Base-by-base conservation (phyloP, 2,329 filamentous ascomycete genomes). In the Alternaria triticina region DNA sequence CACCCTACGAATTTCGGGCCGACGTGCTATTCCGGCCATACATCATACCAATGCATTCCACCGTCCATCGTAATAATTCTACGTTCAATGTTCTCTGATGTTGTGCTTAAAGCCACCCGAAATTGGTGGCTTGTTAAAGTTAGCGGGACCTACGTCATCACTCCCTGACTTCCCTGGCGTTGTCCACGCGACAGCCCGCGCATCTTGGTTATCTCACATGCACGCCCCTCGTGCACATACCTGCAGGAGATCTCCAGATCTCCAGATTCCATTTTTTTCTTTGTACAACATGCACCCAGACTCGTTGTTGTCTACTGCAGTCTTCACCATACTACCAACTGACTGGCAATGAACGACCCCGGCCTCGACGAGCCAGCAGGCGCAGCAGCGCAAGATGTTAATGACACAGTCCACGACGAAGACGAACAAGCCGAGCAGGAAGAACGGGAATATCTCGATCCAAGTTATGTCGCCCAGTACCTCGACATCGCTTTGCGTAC, bases 361-460 rank as follows among this genome's bases (percentile, higher is more conserved):
- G 86, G 85, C 12, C 79, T 87, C 7, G 83, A 86, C 62, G 81
- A 82, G 60, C 79, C 84, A 20, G 82, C 87, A 55, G 69, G 80
- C 27, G 75, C 85, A 44, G 83, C 81, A 13, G 83, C 83, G 8
- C 70, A 83, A n/a, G 77, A 81, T 54, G 75, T 85, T 27, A 82
- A 85, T 59, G 74, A 79, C 27, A 72, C 75, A 52, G 68, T 67
- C 10, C 73, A 77, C 52, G 68, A 75, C 17, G 67, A 72, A 17
- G 74, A 79, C 2, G 65, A 75, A 36, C 69, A 82, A 27, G 76
- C 77, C 5, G 72, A 81, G 57, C 74, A 80, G 25, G 78, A 81
- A 49, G 81, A 83, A 54, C 72, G 78, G 40, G 75, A 83, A 49
- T 83, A 79, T 60, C 71, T 82, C 8, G 80, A 83, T 59, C 84